Percentiles rank a stretch among this genome's conserved stretches.
Conservation (phyloP, 2,329 filamentous ascomycete genomes). For the Penicillium sp. region DNA sequence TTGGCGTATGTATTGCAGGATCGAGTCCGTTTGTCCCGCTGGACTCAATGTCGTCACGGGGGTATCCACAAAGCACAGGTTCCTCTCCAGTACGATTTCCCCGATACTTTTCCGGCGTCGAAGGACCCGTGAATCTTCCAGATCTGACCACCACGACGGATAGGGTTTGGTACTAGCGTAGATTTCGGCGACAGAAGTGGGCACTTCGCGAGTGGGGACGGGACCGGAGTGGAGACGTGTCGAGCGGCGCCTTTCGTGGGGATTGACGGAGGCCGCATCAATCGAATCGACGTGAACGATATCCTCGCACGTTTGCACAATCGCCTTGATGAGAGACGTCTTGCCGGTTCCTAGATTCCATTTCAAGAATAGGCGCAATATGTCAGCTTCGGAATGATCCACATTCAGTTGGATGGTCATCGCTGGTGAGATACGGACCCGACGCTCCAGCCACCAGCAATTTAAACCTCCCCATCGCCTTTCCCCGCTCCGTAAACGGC, state of each 20-base stretch:
- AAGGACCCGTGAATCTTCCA: slow-evolving; percentile 58
- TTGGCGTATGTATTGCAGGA: slow-evolving; percentile 67
- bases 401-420: too few species aligned
- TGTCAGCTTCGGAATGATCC: too few species aligned
- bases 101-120: slow-evolving; percentile 64
- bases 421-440: slow-evolving; percentile 46
- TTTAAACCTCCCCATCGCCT: slow-evolving; percentile 77
- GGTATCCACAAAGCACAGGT: slow-evolving; percentile 89
- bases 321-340: slow-evolving; percentile 79
- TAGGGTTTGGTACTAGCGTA: slow-evolving; percentile 78
- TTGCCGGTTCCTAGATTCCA: slow-evolving; percentile 66
- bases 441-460: slow-evolving; percentile 76
- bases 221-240: slow-evolving; percentile 19
- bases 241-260: slow-evolving; percentile 16
- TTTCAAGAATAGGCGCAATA: not conserved
- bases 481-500: slow-evolving; percentile 84
- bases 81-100: slow-evolving; percentile 78
- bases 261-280: slow-evolving; percentile 33
- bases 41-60: slow-evolving; percentile 53
- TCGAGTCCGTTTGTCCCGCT: slow-evolving; percentile 51
- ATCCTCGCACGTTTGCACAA: slow-evolving; percentile 79
- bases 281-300: slow-evolving; percentile 78
- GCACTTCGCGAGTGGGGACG: slow-evolving; percentile 12
- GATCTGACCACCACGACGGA: slow-evolving; percentile 81
- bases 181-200: slow-evolving; percentile 54